Base-by-base conservation (phyloP, 306 rosid genomes). In the Purshia tridentata region DNA sequence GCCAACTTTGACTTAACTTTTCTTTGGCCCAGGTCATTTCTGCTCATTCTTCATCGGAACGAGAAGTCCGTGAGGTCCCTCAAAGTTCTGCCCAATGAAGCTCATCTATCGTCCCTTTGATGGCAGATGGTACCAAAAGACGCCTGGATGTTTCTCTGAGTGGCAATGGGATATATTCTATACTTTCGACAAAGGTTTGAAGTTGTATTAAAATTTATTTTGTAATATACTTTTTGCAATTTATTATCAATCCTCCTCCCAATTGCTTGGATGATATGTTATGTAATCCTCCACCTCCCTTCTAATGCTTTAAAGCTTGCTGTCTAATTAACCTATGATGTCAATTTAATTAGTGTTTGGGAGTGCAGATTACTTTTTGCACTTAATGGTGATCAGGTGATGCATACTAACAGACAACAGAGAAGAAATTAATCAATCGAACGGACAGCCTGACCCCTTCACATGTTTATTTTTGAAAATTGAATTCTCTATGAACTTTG, bases 191-290 rank as follows among this genome's bases (percentile, higher is more conserved):
- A 42, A 23, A 71, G 55, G 46, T 46, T 35, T 44, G n/a, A 72
- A 45, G 47, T 72, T 57, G 76, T 72, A 45, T 66, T 23, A 29
- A 57, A 57, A 57, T 57, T 50, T 45, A 45, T 45, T 56, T 15
- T 56, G 75, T 71, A 71, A 22, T 56, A 44, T 71, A 35, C 35
- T 42, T 56, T 71, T 29, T 6, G 54, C 75, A 60, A 71, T 37
- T 56, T 70, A 14, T 44, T 53, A 41, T 55, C 75, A 23, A 65
- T 42, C 45, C 65, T 8, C 42, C 65, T 8, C 42, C 65, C 7
- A 55, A 70, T 60, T 9, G 52, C 49, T 13, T 55, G 65, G 75
- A 53, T 23, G 41, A 19, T 70, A 22, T 70, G 65, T 55, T 50
- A 69, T 69, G 29, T 41, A 12, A 58, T 44, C n/a, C 67, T n/a